Evolutionary conservation across 2,329 filamentous ascomycete species (phyloP).

Genomic region (Scleromitrula shiraiana): DNA sequence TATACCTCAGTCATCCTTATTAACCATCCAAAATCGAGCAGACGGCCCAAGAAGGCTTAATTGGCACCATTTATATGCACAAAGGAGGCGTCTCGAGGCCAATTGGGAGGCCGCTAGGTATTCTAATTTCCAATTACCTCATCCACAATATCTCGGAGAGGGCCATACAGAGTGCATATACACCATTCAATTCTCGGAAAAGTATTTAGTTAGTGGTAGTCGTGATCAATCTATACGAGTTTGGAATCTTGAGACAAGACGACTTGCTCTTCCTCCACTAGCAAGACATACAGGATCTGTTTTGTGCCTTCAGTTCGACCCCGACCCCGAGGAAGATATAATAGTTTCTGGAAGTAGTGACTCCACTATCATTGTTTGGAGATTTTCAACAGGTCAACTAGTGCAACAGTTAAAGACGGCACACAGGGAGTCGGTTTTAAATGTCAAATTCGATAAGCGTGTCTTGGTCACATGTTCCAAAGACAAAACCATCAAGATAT

Average conservation of each 20-base stretch:
- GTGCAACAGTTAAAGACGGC: slow-evolving; percentile 69
- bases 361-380: slow-evolving; percentile 83
- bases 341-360: slow-evolving; percentile 96
- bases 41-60: slow-evolving; percentile 57
- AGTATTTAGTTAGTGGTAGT: slow-evolving; percentile 88
- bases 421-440: slow-evolving; percentile 85
- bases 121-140: slow-evolving; percentile 82
- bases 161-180: slow-evolving; percentile 92
- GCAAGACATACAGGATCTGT: slow-evolving; percentile 77
- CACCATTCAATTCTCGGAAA: slow-evolving; percentile 78
- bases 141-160: slow-evolving; percentile 70
- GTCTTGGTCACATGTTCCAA: slow-evolving; percentile 96
- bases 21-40: slow-evolving; percentile 44
- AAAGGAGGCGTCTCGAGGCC: slow-evolving; percentile 73
- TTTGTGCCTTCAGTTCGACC: slow-evolving; percentile 90
- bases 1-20: slow-evolving; percentile 20
- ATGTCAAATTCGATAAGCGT: slow-evolving; percentile 83
- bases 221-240: slow-evolving; percentile 80
- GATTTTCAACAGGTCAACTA: slow-evolving; percentile 80
- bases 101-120: slow-evolving; percentile 86
- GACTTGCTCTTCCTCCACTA: slow-evolving; percentile 68
- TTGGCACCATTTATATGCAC: slow-evolving; percentile 89
- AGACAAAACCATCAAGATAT: slow-evolving; percentile 94
- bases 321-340: slow-evolving; percentile 76
- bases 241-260: slow-evolving; percentile 73